A percentile compares a stretch with the other conserved stretches of the same genome.
Conservation (phyloP, 2,329 filamentous ascomycete genomes). For the Fusarium secorum region DNA sequence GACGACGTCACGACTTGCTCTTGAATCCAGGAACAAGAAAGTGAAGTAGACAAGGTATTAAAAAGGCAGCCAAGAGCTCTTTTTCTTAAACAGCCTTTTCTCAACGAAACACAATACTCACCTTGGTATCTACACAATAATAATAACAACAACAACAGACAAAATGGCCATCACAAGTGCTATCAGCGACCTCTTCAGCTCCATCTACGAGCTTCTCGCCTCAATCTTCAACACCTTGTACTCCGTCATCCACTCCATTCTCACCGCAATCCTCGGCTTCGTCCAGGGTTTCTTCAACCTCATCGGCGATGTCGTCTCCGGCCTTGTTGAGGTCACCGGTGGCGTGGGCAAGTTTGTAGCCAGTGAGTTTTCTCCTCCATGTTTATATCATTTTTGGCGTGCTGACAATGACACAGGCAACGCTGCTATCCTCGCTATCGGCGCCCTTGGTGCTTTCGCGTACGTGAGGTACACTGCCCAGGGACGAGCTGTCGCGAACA, state of each 20-base stretch:
- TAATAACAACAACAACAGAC: background rate
- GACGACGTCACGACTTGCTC: slow-evolving; percentile 42
- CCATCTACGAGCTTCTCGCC: slow-evolving; percentile 52
- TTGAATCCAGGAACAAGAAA: slow-evolving; percentile 23
- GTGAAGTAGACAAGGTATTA: background rate
- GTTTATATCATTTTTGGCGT: rapidly evolving
- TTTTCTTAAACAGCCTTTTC: background rate
- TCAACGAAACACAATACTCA: background rate
- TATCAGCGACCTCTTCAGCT: slow-evolving; percentile 50
- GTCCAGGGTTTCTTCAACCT: slow-evolving; percentile 49
- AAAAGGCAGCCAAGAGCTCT: background rate
- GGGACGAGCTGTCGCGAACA: slow-evolving; percentile 40
- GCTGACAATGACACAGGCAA: slow-evolving; percentile 43
- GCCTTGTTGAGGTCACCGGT: slow-evolving; percentile 49
- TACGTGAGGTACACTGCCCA: slow-evolving; percentile 48
- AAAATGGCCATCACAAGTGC: slow-evolving; percentile 49
- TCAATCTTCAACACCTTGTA: slow-evolving; percentile 49
- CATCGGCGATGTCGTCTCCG: slow-evolving; percentile 46
- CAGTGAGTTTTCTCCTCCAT: slow-evolving; percentile 39
- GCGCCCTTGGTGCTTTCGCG: slow-evolving; percentile 45
- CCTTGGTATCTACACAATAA: background rate
- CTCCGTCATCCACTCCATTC: slow-evolving; percentile 45
- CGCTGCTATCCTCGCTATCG: slow-evolving; percentile 46
- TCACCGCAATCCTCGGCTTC: slow-evolving; percentile 48
- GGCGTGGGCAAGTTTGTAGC: slow-evolving; percentile 52